A percentile compares a stretch with the other conserved stretches of the same genome.
Evolutionary conservation across 176 grass and related monocot species (phyloP).

Genomic region (maize (Zea mays)): DNA sequence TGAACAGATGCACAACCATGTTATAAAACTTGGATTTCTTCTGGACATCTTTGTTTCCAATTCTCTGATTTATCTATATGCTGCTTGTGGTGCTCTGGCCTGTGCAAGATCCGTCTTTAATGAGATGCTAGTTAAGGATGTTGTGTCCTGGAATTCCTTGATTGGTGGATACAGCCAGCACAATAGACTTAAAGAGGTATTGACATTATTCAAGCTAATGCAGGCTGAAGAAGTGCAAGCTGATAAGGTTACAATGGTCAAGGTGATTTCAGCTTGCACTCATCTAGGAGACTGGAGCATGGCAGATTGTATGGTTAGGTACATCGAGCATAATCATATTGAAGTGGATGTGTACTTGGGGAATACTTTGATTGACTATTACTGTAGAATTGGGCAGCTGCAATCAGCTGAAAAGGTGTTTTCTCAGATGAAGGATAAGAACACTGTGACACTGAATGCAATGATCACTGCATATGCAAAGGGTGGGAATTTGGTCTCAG

Average conservation of each 20-base stretch:
- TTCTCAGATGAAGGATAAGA: slow-evolving; percentile 49
- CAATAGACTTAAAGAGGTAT: slow-evolving; percentile 32
- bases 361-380: slow-evolving; percentile 56
- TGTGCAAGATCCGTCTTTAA: slow-evolving; percentile 44
- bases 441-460: slow-evolving; percentile 41
- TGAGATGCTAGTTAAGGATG: slow-evolving; percentile 54
- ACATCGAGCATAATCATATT: slow-evolving; percentile 44
- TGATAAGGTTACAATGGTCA: slow-evolving; percentile 57
- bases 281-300: slow-evolving; percentile 50
- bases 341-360: slow-evolving; percentile 61
- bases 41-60: slow-evolving; percentile 51
- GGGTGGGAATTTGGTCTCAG: slow-evolving; percentile 42
- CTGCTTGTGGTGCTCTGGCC: slow-evolving; percentile 40
- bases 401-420: slow-evolving; percentile 48
- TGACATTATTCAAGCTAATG: slow-evolving; percentile 42
- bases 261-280: slow-evolving; percentile 57
- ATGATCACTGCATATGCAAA: slow-evolving; percentile 58
- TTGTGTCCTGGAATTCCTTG: slow-evolving; percentile 58
- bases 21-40: slow-evolving; percentile 46
- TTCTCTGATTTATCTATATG: slow-evolving; percentile 46
- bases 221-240: slow-evolving; percentile 43
- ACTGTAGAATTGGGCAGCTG: slow-evolving; percentile 34
- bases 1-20: slow-evolving; percentile 44
- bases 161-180: slow-evolving; percentile 43
- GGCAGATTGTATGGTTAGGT: slow-evolving; percentile 47